Evolutionary conservation across 495 filamentous ascomycete species (phyloP), one percentile per base, ranked within the genome.

Genomic region (Talaromyces stipitatus): DNA sequence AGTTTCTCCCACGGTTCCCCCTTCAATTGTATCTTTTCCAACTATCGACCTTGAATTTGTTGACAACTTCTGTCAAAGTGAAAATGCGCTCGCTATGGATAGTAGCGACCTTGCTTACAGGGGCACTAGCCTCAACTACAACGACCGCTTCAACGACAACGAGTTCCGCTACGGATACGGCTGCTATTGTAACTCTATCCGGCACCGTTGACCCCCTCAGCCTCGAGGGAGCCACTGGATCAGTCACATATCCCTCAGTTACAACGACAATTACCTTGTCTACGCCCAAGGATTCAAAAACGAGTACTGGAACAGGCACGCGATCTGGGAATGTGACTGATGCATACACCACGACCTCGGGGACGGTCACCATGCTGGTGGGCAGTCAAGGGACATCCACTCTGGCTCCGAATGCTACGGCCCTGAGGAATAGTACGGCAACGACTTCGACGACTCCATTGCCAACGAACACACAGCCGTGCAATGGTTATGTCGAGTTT

Each of bases 401-500:
- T 48, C 70, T 9, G 67, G 70, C 27, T 64, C 65, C 47, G 6
- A 76, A 71, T 65, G 66, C 69, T 5, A 78, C 74, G 1, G 56
- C 71, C 28, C 63, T 72, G 10, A 51, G 24, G 12, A 51, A 51
- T 26, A 51, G 26, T 10, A 51, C 48, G 9, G 61, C 73, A 3
- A 60, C 74, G 1, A 63, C 67, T 5, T 67, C 77, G 0, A 48
- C 78, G 2, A 62, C 72, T 7, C 71, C 81, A 0, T 63, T 69
- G 16, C 71, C 80, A 0, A 80, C 80, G 2, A 90, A 90, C 63
- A 89, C 85, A 0, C 82, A 80, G 56, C 84, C 90, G 3, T 97
- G 92, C 78, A 97, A 97, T 69, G 80, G 82, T 67, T 89, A 92
- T 62, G 71, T 83, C n/a, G 89, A 95, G 65, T 84, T 95, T 64